Conservation (phyloP, 1,139 yeast genomes). For the Suhomyces ambrosiae region DNA sequence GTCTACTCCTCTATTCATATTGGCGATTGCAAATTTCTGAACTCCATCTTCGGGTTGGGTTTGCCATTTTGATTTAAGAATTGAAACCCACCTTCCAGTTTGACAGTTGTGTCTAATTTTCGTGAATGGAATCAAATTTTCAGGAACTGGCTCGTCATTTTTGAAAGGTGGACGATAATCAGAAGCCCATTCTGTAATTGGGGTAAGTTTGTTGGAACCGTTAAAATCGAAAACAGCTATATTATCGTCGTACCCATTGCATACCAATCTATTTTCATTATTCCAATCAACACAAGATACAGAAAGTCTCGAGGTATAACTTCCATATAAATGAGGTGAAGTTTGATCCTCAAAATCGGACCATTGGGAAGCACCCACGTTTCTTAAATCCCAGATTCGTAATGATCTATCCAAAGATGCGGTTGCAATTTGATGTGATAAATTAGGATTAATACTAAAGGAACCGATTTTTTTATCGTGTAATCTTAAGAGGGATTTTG, state of each 20-base stretch:
- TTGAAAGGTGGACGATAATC: conserved; percentile 23
- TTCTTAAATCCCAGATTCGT: conserved; percentile 84
- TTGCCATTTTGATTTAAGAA: conserved; percentile 86
- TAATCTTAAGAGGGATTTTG: conserved; percentile 50
- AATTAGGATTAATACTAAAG: conserved; percentile 71
- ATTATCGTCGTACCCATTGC: conserved; percentile 91
- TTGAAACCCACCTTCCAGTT: conserved; percentile 95
- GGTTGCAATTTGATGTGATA: conserved; percentile 66
- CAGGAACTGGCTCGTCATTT: conserved; percentile 25
- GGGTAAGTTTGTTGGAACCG: conserved; percentile 15
- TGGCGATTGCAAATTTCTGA: conserved; percentile 86
- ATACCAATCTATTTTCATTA: conserved; percentile 68
- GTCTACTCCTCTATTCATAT: conserved; percentile 87
- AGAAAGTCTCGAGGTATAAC: conserved; percentile 72
- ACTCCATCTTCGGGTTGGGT: conserved; percentile 64
- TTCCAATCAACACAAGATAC: conserved; percentile 91
- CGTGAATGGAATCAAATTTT: conserved; percentile 54
- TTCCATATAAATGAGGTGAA: conserved; percentile 60
- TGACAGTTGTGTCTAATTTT: conserved; percentile 86
- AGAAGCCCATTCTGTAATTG: conserved; percentile 31
- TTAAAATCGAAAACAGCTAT: conserved; percentile 55
- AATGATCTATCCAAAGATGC: conserved; percentile 86
- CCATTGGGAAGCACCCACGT: conserved; percentile 40
- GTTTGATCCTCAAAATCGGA: conserved; percentile 38
- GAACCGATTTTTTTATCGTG: conserved; percentile 94